phyloP scores from a whole-genome alignment of 1,284 basidiomycete genomes.

The Pseudozyma hubeiensis region DNA sequence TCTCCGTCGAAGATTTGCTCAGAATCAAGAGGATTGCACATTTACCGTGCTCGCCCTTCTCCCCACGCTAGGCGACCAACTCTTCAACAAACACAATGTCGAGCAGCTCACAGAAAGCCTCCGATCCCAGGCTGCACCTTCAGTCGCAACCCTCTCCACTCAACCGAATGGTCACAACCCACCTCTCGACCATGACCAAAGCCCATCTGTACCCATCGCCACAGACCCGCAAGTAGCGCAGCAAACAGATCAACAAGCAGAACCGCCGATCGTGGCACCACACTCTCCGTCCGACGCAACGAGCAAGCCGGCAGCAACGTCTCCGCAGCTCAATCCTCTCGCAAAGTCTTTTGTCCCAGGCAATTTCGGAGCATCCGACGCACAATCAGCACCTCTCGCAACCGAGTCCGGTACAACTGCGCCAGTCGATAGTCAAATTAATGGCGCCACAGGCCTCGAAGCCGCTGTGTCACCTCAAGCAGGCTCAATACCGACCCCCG shows the following conservation, averaged over 20 bases:
- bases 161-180: constrained; percentile 61
- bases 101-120: constrained; percentile 81
- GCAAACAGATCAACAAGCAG: not conserved
- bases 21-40: constrained; percentile 83
- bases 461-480: constrained; percentile 3
- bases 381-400: constrained; percentile 3
- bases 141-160: constrained; percentile 1
- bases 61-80: constrained; percentile 79
- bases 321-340: constrained; percentile 42
- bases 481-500: not conserved
- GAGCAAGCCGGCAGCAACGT: constrained; percentile 14
- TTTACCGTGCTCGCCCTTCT: constrained; percentile 85
- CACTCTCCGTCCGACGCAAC: not conserved
- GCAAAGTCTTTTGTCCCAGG: constrained; percentile 43
- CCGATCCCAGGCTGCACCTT: constrained; percentile 58
- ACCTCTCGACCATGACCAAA: constrained; percentile 3
- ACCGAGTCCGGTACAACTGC: no score
- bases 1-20: constrained; percentile 80
- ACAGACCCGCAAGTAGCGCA: constrained; percentile 2
- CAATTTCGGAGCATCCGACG: not conserved
- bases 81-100: constrained; percentile 83
- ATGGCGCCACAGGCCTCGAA: constrained; percentile 2
- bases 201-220: constrained; percentile 12
- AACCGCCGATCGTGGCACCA: not conserved
- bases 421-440: not conserved